Evolutionary conservation across 345 rosid species (phyloP), one percentile per base, ranked within the genome.

Genomic region (Eucalyptus decipiens): DNA sequence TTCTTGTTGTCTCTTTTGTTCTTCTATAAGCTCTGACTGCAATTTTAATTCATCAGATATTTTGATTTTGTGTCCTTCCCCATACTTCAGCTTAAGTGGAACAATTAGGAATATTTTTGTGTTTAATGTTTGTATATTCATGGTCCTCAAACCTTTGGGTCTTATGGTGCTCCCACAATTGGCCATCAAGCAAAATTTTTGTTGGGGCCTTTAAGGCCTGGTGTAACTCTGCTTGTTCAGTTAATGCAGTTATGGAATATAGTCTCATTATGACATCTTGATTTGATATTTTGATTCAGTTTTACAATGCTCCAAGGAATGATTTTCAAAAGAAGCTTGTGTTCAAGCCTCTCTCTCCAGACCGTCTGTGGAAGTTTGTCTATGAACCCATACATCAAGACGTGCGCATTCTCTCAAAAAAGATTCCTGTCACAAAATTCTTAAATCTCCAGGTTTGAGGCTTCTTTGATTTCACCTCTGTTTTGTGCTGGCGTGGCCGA

Each of bases 361-460:
- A 60, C 3, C 62, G 1, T 5, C 14, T n/a, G 32, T 60, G 67
- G n/a, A n/a, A 95, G 91, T 97, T 97, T 72, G 87, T 94, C 48
- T 97, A 91, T 50, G 99, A 96, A 92, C 98, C 99, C 5, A 62
- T 95, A 85, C 94, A 88, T 87, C 97, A 96, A 87, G 97, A 97
- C 86, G 91, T 97, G 42, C 94, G 94, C 24, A 88, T 97, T 91
- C 89, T 93, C 76, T 97, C 99, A 0, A 97, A 95, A 93, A 97
- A 97, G 94, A 97, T 97, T 76, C 98, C 98, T 21, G 90, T 97
- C 76, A 96, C 98, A 88, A 94, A 92, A 89, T 97, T 94, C 90
- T 94, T 97, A 62, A 94, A 92, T 93, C 98, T 96, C 62, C 99
- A 97, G 99, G 99, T 96, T 49, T 90, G 89, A 34, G 45, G 87